A percentile compares a stretch with the other conserved stretches of the same genome.
These are phyloP conservation scores for Castanea sativa DNA, from an alignment of 306 rosid genomes.

Conservation along the genomic window DNA sequence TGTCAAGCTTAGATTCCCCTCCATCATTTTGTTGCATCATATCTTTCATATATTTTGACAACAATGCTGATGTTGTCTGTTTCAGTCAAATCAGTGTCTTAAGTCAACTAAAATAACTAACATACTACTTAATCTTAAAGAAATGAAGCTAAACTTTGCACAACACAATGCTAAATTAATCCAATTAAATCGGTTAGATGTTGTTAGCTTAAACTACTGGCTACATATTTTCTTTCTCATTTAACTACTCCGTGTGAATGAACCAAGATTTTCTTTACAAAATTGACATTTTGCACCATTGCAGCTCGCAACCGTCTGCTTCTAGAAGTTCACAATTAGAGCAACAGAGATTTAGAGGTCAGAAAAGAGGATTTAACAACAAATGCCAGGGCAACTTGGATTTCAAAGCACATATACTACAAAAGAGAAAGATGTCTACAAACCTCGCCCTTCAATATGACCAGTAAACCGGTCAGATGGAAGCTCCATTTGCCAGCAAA, in stretches of 20 bases:
- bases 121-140: background rate
- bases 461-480: constrained; percentile 65
- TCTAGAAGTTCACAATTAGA: constrained; percentile 44
- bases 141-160: background rate
- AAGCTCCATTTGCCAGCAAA: constrained; percentile 68
- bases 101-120: background rate
- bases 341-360: constrained; percentile 52
- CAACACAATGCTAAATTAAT: background rate
- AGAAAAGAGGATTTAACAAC: constrained; percentile 48
- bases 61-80: background rate
- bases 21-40: background rate
- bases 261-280: constrained; percentile 47
- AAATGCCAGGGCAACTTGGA: constrained; percentile 37
- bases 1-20: background rate
- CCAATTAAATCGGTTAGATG: background rate
- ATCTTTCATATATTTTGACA: background rate
- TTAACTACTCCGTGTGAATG: constrained; percentile 15
- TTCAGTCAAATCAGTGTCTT: background rate
- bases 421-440: constrained; percentile 55
- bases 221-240: background rate
- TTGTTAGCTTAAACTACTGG: background rate
- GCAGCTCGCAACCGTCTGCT: constrained; percentile 44
- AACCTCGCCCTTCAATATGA: constrained; percentile 63
- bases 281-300: constrained; percentile 40
- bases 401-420: constrained; percentile 51